Evolutionary conservation across 140 eudicot species (phyloP).

Genomic region (Anethum foeniculum): DNA sequence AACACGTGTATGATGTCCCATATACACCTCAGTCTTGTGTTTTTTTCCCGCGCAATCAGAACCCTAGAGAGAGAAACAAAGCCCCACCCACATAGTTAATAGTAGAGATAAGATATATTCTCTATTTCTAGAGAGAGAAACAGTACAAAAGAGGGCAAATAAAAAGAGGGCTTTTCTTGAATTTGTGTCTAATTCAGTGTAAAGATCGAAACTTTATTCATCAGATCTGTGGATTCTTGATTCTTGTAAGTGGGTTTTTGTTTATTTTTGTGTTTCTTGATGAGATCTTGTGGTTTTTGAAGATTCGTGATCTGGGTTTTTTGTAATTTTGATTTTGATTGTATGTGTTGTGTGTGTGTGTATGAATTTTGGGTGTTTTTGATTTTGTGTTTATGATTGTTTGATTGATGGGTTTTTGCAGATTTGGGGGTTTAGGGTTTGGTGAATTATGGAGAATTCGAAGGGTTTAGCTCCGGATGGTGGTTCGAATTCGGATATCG

Average conservation of each 20-base stretch:
- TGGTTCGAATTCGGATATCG: conserved; percentile 17
- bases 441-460: background rate
- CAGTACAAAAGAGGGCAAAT: background rate
- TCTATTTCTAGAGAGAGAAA: background rate
- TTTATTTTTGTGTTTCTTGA: background rate
- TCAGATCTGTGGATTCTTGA: background rate
- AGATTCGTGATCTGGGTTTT: conserved; percentile 1
- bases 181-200: background rate
- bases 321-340: background rate
- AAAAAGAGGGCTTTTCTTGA: background rate
- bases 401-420: background rate
- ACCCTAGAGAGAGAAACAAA: conserved; percentile 4
- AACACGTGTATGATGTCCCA: background rate
- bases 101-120: background rate
- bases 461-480: conserved; percentile 4
- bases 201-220: conserved; percentile 1
- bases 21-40: background rate
- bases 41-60: conserved; percentile 11
- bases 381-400: background rate
- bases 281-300: background rate
- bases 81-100: background rate
- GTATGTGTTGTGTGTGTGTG: background rate
- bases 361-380: background rate
- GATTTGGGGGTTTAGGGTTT: conserved; percentile 4
- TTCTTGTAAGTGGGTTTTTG: background rate